These are phyloP conservation scores for Claviceps sp. DNA, from an alignment of 2,329 filamentous ascomycete genomes.

Conservation along the genomic window DNA sequence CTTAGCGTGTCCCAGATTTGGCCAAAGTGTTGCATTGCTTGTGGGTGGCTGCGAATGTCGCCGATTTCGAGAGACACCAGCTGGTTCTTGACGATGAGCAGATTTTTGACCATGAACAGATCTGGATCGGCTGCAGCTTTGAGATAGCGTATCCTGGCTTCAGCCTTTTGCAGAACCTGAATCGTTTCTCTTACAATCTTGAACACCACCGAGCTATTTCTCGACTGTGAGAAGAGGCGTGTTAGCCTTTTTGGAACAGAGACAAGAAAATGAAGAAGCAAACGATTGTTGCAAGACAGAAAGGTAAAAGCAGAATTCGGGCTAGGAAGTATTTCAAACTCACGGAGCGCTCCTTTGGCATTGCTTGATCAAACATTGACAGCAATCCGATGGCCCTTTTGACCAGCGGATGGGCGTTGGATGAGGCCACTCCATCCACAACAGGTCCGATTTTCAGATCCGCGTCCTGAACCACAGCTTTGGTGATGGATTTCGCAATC, in stretches of 20 bases:
- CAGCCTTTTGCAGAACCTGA: constrained; percentile 64
- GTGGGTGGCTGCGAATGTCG: constrained; percentile 39
- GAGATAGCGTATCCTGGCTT: constrained; percentile 53
- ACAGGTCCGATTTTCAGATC: constrained; percentile 37
- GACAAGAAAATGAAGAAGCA: background rate
- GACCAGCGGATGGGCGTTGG: constrained; percentile 44
- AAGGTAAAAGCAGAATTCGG: no score
- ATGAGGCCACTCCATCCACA: constrained; percentile 34
- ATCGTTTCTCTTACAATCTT: constrained; percentile 84
- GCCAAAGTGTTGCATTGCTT: constrained; percentile 45
- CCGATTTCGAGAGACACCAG: constrained; percentile 92
- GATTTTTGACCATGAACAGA: constrained; percentile 86
- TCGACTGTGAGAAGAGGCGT: constrained; percentile 10
- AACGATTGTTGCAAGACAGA: no score
- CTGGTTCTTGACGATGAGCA: constrained; percentile 90
- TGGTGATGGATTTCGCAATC: constrained; percentile 39
- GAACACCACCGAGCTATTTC: constrained; percentile 43
- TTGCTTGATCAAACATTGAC: constrained; percentile 48
- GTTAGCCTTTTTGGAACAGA: background rate
- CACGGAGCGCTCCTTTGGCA: constrained; percentile 51
- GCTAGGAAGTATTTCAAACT: constrained; percentile 14
- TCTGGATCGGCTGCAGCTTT: constrained; percentile 56
- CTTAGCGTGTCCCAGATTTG: constrained; percentile 53
- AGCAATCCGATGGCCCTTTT: constrained; percentile 45
- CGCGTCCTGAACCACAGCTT: constrained; percentile 31